Percentiles rank a stretch among this genome's conserved stretches.
Conservation (phyloP, 2,329 filamentous ascomycete species). For the Pyrenochaeta sp. region DNA sequence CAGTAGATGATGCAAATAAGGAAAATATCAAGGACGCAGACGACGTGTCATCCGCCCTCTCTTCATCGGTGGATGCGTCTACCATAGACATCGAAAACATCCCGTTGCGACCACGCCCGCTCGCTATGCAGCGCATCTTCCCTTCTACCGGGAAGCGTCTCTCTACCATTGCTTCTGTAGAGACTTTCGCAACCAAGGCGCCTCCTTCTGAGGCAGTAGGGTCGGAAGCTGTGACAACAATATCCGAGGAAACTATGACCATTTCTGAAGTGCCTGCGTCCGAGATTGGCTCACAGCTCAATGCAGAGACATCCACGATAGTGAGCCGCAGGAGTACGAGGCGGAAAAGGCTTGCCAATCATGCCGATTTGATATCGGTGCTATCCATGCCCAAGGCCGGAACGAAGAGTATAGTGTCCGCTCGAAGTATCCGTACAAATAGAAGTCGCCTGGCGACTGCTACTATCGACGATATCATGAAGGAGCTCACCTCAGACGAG, state of each 20-base stretch:
- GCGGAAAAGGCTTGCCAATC: conserved; percentile 79
- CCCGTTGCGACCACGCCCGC: conserved; percentile 41
- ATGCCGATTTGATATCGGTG: conserved; percentile 93
- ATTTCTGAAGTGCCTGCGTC: conserved; percentile 35
- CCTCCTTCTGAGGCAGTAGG: conserved; percentile 36
- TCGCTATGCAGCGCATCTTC: conserved; percentile 56
- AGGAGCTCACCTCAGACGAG: conserved; percentile 84
- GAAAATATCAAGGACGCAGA: conserved; percentile 34
- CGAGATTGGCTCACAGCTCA: conserved; percentile 39
- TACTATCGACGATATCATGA: conserved; percentile 78
- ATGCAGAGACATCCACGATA: conserved; percentile 47
- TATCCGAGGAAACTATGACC: conserved; percentile 26
- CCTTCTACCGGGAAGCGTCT: conserved; percentile 64
- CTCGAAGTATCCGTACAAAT: conserved; percentile 79
- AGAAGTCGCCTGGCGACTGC: conserved; percentile 72
- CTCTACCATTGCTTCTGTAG: conserved; percentile 67
- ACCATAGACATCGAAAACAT: conserved; percentile 43
- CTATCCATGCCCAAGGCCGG: conserved; percentile 75
- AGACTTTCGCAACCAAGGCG: conserved; percentile 56
- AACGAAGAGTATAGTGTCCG: conserved; percentile 75
- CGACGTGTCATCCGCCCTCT: conserved; percentile 37
- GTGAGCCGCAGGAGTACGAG: conserved; percentile 59
- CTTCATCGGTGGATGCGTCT: conserved; percentile 49
- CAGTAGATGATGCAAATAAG: conserved; percentile 33
- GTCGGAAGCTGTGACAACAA: conserved; percentile 35